phyloP scores from a whole-genome alignment of 805 yeast genomes.

The Lipomyces mesembrius region DNA sequence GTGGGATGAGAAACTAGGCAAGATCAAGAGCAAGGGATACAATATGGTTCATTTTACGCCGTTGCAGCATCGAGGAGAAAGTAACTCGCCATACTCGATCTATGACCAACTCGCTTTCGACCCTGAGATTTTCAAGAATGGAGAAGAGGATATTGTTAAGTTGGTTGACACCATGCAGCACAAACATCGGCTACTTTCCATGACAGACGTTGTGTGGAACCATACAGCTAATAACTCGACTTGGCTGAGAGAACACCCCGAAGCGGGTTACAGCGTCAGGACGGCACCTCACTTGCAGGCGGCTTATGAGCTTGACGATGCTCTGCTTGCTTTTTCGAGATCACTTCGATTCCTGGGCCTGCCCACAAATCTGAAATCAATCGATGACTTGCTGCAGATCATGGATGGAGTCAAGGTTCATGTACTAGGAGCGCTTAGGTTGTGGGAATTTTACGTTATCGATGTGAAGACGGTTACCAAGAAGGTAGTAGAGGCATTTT shows the following conservation, averaged over 20 bases:
- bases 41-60: slow-evolving; percentile 98
- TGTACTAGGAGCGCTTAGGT: slow-evolving; percentile 65
- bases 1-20: slow-evolving; percentile 71
- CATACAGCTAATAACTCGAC: slow-evolving; percentile 90
- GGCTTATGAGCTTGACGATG: slow-evolving; percentile 81
- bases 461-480: slow-evolving; percentile 55
- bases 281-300: slow-evolving; percentile 89
- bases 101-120: slow-evolving; percentile 84
- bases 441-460: slow-evolving; percentile 90
- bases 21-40: slow-evolving; percentile 75
- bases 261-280: slow-evolving; percentile 79
- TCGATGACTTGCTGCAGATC: slow-evolving; percentile 61
- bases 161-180: slow-evolving; percentile 58
- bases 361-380: slow-evolving; percentile 59
- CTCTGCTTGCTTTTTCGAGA: slow-evolving; percentile 67
- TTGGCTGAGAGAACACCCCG: slow-evolving; percentile 88
- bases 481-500: slow-evolving; percentile 41
- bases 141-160: slow-evolving; percentile 57
- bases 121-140: slow-evolving; percentile 60
- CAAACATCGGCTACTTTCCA: slow-evolving; percentile 66
- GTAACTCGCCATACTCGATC: slow-evolving; percentile 92
- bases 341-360: slow-evolving; percentile 61
- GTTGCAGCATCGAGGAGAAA: slow-evolving; percentile 82
- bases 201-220: slow-evolving; percentile 92
- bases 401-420: slow-evolving; percentile 71